Conservation (phyloP, 2,329 filamentous ascomycete species). For the Arthrobotrys iridis region DNA sequence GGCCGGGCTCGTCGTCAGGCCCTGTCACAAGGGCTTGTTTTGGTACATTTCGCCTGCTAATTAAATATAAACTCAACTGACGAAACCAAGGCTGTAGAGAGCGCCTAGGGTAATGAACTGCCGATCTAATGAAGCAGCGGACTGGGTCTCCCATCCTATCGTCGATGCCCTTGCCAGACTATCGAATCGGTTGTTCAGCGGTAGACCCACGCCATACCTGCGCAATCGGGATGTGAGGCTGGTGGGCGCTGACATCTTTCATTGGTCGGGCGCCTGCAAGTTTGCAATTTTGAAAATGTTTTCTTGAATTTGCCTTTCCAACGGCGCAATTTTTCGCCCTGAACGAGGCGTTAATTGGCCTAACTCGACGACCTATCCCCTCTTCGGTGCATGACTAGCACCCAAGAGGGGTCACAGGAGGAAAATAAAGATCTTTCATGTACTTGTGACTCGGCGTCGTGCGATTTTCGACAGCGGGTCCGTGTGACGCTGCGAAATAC, state of each 20-base stretch:
- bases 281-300: constrained; percentile 33
- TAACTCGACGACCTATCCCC: neutral
- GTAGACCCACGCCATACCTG: constrained; percentile 38
- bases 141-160: constrained; percentile 51
- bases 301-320: too few species aligned
- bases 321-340: constrained; percentile 14
- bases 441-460: constrained; percentile 2
- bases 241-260: neutral
- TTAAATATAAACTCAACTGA: constrained; percentile 35
- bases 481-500: constrained; percentile 19
- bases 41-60: constrained; percentile 33
- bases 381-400: neutral
- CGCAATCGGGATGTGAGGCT: constrained; percentile 11
- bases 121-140: constrained; percentile 39
- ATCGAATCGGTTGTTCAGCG: constrained; percentile 21
- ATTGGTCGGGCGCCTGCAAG: constrained; percentile 34
- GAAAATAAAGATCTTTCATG: neutral
- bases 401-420: neutral
- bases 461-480: neutral
- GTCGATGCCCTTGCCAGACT: constrained; percentile 31
- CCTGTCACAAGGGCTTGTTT: constrained; percentile 53
- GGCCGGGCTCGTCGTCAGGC: constrained; percentile 42
- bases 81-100: constrained; percentile 30
- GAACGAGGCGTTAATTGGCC: constrained; percentile 18
- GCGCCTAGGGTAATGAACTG: constrained; percentile 53